A percentile compares a stretch with the other conserved stretches of the same genome.
These are phyloP conservation scores for Cyamopsis tetragonoloba DNA, from an alignment of 306 rosid species.

Conservation along the genomic window DNA sequence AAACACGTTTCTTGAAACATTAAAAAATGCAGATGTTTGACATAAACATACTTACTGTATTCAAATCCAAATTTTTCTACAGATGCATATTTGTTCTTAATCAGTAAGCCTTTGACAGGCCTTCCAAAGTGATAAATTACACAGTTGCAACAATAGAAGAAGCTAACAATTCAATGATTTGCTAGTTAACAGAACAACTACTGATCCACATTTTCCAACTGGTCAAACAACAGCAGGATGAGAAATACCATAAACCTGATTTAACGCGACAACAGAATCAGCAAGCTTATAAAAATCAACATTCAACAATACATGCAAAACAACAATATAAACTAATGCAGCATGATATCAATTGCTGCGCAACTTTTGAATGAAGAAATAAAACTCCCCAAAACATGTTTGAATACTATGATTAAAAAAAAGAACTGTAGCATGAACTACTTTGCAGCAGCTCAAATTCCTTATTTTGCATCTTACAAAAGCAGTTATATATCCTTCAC, in stretches of 20 bases:
- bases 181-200: background rate
- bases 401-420: background rate
- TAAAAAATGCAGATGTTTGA: background rate
- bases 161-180: background rate
- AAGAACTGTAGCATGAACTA: conserved; percentile 12
- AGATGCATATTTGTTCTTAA: background rate
- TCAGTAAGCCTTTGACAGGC: background rate
- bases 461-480: conserved; percentile 14
- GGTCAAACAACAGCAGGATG: background rate
- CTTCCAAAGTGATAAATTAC: background rate
- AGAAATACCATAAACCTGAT: background rate
- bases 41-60: background rate
- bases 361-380: background rate
- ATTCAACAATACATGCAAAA: too few relatives aligned
- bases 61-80: background rate
- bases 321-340: background rate
- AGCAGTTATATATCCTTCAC: background rate
- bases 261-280: background rate
- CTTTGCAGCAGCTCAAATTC: conserved; percentile 24
- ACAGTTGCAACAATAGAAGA: background rate
- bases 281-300: conserved; percentile 1
- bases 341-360: background rate
- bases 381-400: conserved; percentile 16
- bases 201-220: background rate
- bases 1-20: background rate